phyloP scores from a whole-genome alignment of 139 green algal genomes.

The Coelastrella sp. region DNA sequence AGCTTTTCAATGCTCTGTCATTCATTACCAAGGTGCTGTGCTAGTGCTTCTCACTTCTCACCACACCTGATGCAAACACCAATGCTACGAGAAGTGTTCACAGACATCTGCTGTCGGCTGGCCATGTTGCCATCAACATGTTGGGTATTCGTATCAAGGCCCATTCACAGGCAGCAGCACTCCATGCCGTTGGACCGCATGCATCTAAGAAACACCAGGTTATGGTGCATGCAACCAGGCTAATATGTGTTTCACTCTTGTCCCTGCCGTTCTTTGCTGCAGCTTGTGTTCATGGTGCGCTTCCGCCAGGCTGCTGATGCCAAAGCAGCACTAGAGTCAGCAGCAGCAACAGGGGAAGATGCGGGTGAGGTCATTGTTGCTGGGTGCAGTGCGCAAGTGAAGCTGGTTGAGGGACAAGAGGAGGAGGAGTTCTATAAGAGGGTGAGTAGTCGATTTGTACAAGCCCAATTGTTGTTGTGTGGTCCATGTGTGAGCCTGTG shows the following conservation, averaged over 20 bases:
- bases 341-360: neutral
- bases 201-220: neutral
- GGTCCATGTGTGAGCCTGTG: neutral
- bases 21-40: neutral
- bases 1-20: neutral
- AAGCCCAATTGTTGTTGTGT: neutral
- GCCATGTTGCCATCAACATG: too few relatives aligned
- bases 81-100: too few relatives aligned
- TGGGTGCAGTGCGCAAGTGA: conserved; percentile 47
- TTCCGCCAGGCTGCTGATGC: conserved; percentile 6
- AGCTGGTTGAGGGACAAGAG: conserved; percentile 72
- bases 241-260: neutral
- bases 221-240: neutral
- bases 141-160: too few relatives aligned
- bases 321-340: neutral
- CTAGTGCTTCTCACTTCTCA: neutral
- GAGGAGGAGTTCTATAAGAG: conserved; percentile 72
- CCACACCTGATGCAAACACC: neutral
- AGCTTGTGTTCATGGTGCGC: conserved; percentile 24
- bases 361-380: neutral
- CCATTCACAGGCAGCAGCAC: too few relatives aligned
- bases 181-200: too few relatives aligned
- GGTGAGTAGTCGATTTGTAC: conserved; percentile 34
- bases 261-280: neutral
- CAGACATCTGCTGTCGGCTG: too few relatives aligned